Conservation (phyloP, 2,329 filamentous ascomycete species). For the Fusarium luffae region DNA sequence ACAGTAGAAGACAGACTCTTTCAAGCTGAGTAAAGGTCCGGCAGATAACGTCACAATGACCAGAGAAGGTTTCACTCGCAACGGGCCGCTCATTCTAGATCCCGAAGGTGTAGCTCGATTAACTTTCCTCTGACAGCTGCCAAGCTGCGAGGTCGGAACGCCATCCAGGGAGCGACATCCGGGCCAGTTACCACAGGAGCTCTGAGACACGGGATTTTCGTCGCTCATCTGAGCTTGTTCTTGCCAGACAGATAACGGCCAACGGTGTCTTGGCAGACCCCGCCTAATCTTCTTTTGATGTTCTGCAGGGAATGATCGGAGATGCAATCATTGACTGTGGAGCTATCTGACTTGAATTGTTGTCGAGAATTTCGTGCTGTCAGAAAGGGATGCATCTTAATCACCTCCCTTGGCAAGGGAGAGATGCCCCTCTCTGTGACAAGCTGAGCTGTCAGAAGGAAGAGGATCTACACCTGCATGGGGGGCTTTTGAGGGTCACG, state of each 20-base stretch:
- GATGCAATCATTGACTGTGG: background rate
- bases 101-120: background rate
- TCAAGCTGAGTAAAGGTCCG: background rate
- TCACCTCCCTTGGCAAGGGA: background rate
- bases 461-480: background rate
- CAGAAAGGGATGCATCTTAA: background rate
- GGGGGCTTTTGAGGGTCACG: background rate
- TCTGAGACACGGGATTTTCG: background rate
- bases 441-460: background rate
- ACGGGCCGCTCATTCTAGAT: conserved; percentile 23
- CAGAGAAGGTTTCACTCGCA: background rate
- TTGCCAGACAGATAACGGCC: background rate
- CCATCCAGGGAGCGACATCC: background rate
- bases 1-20: too few species aligned
- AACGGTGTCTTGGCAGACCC: background rate
- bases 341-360: background rate
- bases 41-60: background rate
- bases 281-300: background rate
- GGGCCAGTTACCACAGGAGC: background rate
- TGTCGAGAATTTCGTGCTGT: background rate
- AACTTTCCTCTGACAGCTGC: background rate
- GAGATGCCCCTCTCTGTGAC: background rate
- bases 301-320: background rate
- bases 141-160: background rate
- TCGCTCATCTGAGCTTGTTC: background rate